Base-by-base conservation (phyloP, 83 land plant species). In the Isoetes engelmannii region DNA sequence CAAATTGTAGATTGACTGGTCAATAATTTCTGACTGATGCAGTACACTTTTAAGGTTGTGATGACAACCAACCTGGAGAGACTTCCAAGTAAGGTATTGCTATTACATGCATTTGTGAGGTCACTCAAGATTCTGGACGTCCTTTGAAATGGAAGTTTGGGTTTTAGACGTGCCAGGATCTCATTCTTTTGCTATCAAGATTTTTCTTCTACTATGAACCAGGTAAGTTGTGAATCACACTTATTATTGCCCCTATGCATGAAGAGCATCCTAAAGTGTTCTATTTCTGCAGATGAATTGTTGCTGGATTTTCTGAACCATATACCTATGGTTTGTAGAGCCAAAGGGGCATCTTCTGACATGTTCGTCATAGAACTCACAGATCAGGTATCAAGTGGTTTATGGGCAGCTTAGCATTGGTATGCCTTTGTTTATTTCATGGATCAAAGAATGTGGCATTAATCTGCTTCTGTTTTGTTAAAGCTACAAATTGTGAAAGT, bases 401-500 rank as follows among this genome's bases (percentile, higher is more conserved):
- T 18, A 12, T 59, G 62, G 18, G 19, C 37, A 2, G 37, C 37
- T 28, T 28, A 28, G 37, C 37, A 28, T 28, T 28, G 37, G 37
- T 28, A 28, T 28, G 37, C 37, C 37, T 28, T 28, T 28, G 8
- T n/a, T 8, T n/a, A 59, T n/a, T n/a, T 9, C 10, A 13, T 3
- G 8, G 20, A 17, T 66, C 53, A 61, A 44, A 28, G 12, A 3
- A 51, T 44, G 51, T 64, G 37, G 37, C 2, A 28, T 28, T 59
- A 7, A 12, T 59, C 3, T 7, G 62, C 62, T 59, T 0, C 17
- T 17, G 55, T 51, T 51, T 7, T 55, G 43, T 48, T 54, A 53
- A 88, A 94, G 99, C 82, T 94, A 61, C 99, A 86, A 72, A 94
- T 85, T 73, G 79, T 94, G 67, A 94, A 94, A 79, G 91, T 94